phyloP scores from a whole-genome alignment of 805 yeast genomes.

The Saturnispora silvae region DNA sequence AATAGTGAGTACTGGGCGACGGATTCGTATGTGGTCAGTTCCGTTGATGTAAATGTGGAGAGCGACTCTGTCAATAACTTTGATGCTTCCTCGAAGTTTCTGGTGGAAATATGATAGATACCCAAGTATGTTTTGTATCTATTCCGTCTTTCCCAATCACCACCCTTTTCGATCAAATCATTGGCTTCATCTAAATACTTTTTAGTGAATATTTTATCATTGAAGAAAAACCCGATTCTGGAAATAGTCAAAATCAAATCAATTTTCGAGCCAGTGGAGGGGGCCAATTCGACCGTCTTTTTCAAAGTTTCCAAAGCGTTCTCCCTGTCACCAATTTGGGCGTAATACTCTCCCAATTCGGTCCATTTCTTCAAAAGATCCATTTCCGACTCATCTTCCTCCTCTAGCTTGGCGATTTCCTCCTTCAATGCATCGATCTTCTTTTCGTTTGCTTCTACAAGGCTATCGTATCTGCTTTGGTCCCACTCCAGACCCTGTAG shows the following conservation, averaged over 20 bases:
- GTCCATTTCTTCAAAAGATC: constrained; percentile 70
- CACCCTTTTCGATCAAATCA: constrained; percentile 82
- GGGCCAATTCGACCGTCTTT: constrained; percentile 68
- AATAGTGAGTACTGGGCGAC: constrained; percentile 82
- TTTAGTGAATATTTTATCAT: constrained; percentile 60
- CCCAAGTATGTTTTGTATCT: constrained; percentile 89
- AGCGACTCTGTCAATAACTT: constrained; percentile 77
- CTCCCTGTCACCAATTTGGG: constrained; percentile 69
- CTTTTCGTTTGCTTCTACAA: constrained; percentile 44
- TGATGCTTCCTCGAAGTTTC: constrained; percentile 82
- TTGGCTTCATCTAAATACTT: constrained; percentile 66
- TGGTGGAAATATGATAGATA: constrained; percentile 68
- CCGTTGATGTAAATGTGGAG: constrained; percentile 92
- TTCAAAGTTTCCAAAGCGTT: constrained; percentile 59
- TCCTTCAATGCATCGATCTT: constrained; percentile 43
- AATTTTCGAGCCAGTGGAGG: constrained; percentile 82
- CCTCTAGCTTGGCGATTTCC: constrained; percentile 42
- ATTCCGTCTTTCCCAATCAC: constrained; percentile 98
- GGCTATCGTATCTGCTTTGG: constrained; percentile 38
- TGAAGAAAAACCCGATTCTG: constrained; percentile 82
- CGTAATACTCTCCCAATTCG: constrained; percentile 79
- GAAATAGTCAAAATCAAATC: constrained; percentile 75
- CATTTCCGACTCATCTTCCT: constrained; percentile 77
- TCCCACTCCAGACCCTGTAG: constrained; percentile 45
- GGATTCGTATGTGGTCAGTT: constrained; percentile 78